These are phyloP conservation scores for Torrubiella hemipterigena DNA, from an alignment of 2,329 filamentous ascomycete genomes.

Conservation along the genomic window DNA sequence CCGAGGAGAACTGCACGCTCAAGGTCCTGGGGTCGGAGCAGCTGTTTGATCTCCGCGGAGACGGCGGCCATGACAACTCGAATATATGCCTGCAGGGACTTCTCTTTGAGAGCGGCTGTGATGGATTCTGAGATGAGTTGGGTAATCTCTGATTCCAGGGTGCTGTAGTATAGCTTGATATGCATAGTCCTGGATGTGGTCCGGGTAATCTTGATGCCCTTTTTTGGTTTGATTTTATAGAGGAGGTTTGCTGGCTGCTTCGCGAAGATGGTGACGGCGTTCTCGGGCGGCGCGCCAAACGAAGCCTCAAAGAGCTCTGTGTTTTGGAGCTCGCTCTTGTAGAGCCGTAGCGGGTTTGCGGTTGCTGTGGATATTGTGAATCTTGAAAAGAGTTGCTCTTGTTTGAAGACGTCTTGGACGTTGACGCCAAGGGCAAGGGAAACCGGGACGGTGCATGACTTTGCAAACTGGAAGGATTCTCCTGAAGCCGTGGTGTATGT, in stretches of 20 bases:
- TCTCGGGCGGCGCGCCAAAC: slow-evolving; percentile 41
- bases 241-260: slow-evolving; percentile 71
- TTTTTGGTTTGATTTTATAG: slow-evolving; percentile 61
- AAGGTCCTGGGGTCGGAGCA: slow-evolving; percentile 36
- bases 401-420: slow-evolving; percentile 91
- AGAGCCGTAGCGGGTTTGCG: slow-evolving; percentile 60
- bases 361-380: slow-evolving; percentile 84
- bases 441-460: slow-evolving; percentile 53
- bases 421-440: slow-evolving; percentile 83
- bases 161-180: slow-evolving; percentile 63
- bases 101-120: slow-evolving; percentile 22
- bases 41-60: slow-evolving; percentile 27
- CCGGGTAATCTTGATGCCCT: slow-evolving; percentile 14
- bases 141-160: slow-evolving; percentile 63
- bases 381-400: slow-evolving; percentile 66
- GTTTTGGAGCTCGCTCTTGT: slow-evolving; percentile 56
- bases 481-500: slow-evolving; percentile 58
- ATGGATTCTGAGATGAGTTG: slow-evolving; percentile 33
- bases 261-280: slow-evolving; percentile 56
- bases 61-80: slow-evolving; percentile 33
- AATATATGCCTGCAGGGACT: slow-evolving; percentile 31
- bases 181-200: slow-evolving; percentile 40
- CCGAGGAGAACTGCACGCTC: slow-evolving; percentile 44
- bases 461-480: slow-evolving; percentile 23
- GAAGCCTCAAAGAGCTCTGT: slow-evolving; percentile 58